Evolutionary conservation across 2,329 filamentous ascomycete genomes (phyloP).

Genomic region (Dendryphion nanum): DNA sequence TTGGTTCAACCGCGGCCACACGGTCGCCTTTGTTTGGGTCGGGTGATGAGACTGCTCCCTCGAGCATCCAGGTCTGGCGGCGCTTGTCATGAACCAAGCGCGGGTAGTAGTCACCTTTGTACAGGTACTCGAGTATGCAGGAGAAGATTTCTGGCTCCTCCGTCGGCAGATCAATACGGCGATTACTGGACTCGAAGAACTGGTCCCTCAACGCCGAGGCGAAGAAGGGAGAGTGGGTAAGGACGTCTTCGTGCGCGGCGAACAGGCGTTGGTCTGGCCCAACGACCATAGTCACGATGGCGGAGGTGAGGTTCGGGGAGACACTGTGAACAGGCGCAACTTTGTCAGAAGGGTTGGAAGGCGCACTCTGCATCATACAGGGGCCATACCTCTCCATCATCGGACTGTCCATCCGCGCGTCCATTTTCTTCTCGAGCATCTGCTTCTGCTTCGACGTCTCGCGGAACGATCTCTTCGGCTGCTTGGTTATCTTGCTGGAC

Average conservation of each 20-base stretch:
- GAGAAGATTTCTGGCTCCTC: conserved; percentile 91
- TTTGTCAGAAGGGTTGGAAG: conserved; percentile 1
- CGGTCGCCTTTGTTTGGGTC: conserved; percentile 57
- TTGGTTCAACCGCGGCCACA: conserved; percentile 63
- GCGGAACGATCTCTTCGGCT: conserved; percentile 71
- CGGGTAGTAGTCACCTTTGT: conserved; percentile 95
- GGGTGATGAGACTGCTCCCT: conserved; percentile 63
- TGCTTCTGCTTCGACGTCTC: conserved; percentile 78
- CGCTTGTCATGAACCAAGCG: conserved; percentile 84
- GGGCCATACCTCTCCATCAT: conserved; percentile 47
- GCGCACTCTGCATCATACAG: conserved; percentile 3
- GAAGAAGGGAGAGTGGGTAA: conserved; percentile 84
- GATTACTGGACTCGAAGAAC: conserved; percentile 67
- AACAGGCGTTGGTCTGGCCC: conserved; percentile 85
- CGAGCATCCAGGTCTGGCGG: conserved; percentile 84
- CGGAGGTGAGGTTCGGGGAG: conserved; percentile 57
- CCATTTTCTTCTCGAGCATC: conserved; percentile 76
- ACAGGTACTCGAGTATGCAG: conserved; percentile 91
- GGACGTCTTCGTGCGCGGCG: conserved; percentile 91
- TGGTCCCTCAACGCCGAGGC: conserved; percentile 67
- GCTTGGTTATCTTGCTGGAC: conserved; percentile 80
- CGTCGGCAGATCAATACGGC: conserved; percentile 74
- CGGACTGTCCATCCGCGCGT: conserved; percentile 59
- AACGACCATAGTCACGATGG: conserved; percentile 84
- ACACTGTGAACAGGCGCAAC: conserved; percentile 21